Percentiles rank a stretch among this genome's conserved stretches.
These are phyloP conservation scores for Neurospora tetrasperma DNA, from an alignment of 495 filamentous ascomycete genomes.

Conservation along the genomic window DNA sequence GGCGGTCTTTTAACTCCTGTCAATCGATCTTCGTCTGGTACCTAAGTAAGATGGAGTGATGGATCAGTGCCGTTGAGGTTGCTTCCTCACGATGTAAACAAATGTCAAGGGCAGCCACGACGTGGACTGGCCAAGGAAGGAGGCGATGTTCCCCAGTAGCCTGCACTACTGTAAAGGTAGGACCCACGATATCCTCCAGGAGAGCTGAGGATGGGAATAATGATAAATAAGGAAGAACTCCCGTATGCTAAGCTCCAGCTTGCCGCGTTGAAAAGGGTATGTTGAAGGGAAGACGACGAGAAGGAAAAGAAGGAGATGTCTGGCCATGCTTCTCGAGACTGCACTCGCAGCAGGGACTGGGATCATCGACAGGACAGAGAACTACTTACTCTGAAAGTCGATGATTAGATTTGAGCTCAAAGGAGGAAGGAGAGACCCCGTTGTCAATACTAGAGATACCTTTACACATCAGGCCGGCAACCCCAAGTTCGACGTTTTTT, in stretches of 20 bases:
- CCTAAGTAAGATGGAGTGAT: neutral
- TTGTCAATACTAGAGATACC: neutral
- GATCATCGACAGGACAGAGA: neutral
- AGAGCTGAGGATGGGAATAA: neutral
- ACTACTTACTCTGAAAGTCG: neutral
- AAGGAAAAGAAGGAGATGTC: neutral
- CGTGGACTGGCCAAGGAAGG: neutral
- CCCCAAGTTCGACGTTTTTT: neutral
- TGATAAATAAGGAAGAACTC: neutral
- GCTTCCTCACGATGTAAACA: slow-evolving; percentile 5
- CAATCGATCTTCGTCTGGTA: neutral
- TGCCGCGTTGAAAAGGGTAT: neutral
- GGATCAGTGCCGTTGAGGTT: neutral
- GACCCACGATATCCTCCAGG: neutral
- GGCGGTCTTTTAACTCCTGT: neutral
- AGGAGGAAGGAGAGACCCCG: neutral
- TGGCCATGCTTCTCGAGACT: neutral
- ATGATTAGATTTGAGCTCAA: neutral
- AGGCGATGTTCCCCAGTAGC: neutral
- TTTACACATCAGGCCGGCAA: neutral
- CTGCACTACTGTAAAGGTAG: neutral
- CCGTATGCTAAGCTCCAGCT: neutral
- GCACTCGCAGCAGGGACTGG: neutral
- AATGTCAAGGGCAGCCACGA: neutral
- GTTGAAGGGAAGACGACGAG: neutral